phyloP scores from a whole-genome alignment of 2,329 filamentous ascomycete species.

The Paraconiothyrium sp. region DNA sequence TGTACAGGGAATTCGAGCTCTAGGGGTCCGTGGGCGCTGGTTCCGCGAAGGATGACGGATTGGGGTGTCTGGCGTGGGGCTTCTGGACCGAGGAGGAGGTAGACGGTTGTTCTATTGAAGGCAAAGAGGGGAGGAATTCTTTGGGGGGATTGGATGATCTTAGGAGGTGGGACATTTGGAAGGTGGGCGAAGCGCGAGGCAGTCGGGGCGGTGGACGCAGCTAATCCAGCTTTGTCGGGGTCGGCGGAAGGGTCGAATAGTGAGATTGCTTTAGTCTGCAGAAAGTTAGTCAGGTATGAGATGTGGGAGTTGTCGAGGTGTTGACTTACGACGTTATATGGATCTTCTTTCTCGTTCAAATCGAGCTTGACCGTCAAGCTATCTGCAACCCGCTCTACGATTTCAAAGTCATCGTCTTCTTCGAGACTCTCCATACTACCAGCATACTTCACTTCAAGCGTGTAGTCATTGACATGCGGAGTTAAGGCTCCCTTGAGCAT shows the following conservation, averaged over 20 bases:
- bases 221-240: slow-evolving; percentile 51
- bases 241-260: slow-evolving; percentile 65
- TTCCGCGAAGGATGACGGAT: slow-evolving; percentile 68
- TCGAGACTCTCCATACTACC: slow-evolving; percentile 25
- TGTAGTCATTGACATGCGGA: slow-evolving; percentile 72
- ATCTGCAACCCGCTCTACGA: slow-evolving; percentile 68
- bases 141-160: slow-evolving; percentile 70
- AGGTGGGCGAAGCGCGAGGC: slow-evolving; percentile 60
- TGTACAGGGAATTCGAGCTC: slow-evolving; percentile 72
- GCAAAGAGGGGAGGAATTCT: slow-evolving; percentile 72
- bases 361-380: slow-evolving; percentile 55
- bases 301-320: neutral
- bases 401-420: slow-evolving; percentile 66
- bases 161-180: slow-evolving; percentile 63
- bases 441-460: slow-evolving; percentile 69
- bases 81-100: slow-evolving; percentile 69
- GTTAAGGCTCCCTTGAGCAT: slow-evolving; percentile 78
- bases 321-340: slow-evolving; percentile 24
- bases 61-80: slow-evolving; percentile 59
- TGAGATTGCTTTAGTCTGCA: slow-evolving; percentile 61
- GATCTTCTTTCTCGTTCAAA: slow-evolving; percentile 26
- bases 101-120: slow-evolving; percentile 72
- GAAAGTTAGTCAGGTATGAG: slow-evolving; percentile 21
- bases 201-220: slow-evolving; percentile 5
- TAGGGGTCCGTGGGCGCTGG: slow-evolving; percentile 66